Evolutionary conservation across 331 rosid genomes (phyloP).

Genomic region (Dryas integrifolia): DNA sequence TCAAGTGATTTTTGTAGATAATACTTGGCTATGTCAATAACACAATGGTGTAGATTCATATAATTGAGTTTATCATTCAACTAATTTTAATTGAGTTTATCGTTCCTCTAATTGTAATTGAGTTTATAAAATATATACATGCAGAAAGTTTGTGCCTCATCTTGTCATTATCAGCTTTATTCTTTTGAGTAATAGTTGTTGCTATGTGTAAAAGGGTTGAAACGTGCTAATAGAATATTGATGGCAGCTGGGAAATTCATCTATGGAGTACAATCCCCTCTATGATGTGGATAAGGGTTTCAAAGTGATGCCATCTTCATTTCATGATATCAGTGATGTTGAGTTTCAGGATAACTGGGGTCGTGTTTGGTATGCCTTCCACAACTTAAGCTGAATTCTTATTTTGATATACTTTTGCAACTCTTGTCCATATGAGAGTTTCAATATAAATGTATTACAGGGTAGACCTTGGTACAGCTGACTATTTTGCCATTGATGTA

Average conservation of each 20-base stretch:
- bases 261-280: constrained; percentile 69
- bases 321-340: constrained; percentile 84
- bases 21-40: background rate
- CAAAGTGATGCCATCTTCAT: constrained; percentile 82
- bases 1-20: background rate
- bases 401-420: background rate
- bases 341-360: constrained; percentile 99
- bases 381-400: background rate
- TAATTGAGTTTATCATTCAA: no score
- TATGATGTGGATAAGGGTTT: constrained; percentile 79
- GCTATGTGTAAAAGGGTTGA: background rate
- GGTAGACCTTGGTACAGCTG: constrained; percentile 93
- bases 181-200: background rate
- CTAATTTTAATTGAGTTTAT: background rate
- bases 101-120: background rate
- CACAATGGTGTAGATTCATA: background rate
- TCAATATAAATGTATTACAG: constrained; percentile 40
- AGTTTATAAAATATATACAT: no score
- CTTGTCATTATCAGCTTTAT: background rate
- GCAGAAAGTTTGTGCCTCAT: background rate
- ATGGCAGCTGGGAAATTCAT: constrained; percentile 68
- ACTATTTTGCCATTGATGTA: constrained; percentile 79
- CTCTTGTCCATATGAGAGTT: constrained; percentile 10
- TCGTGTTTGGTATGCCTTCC: constrained; percentile 69
- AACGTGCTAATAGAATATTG: constrained; percentile 22